phyloP scores from a whole-genome alignment of 352 stramenopile genomes.

The Phytophthora pistaciae region DNA sequence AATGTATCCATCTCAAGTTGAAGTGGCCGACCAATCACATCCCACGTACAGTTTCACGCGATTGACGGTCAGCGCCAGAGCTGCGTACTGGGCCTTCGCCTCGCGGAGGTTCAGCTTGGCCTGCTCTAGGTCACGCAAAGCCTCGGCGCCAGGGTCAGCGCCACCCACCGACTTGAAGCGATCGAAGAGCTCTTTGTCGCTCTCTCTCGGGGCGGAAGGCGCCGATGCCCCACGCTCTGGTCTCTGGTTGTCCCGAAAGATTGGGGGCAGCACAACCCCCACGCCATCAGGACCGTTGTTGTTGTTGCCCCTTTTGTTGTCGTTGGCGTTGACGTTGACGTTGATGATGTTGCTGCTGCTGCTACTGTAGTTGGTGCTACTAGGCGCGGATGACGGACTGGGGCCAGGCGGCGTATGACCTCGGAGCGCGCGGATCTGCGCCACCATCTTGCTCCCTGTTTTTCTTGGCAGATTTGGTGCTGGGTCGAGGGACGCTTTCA shows the following conservation, averaged over 20 bases:
- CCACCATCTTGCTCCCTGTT: constrained; percentile 56
- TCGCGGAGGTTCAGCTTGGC: constrained; percentile 68
- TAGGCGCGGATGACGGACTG: constrained; percentile 9
- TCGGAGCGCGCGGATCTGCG: constrained; percentile 57
- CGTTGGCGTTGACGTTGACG: no score
- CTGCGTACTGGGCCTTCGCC: constrained; percentile 43
- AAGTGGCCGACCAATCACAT: constrained; percentile 26
- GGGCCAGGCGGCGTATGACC: constrained; percentile 21
- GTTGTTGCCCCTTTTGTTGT: no score
- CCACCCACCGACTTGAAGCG: constrained; percentile 47
- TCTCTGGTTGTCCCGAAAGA: constrained; percentile 16
- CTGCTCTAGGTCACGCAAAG: constrained; percentile 62
- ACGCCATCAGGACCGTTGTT: background rate
- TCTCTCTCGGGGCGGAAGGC: constrained; percentile 8
- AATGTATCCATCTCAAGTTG: constrained; percentile 25
- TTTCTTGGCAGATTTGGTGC: constrained; percentile 12
- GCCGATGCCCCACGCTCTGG: background rate
- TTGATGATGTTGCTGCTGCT: no score
- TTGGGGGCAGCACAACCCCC: constrained; percentile 13
- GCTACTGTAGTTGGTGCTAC: background rate
- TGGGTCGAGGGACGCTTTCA: background rate
- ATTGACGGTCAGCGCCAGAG: constrained; percentile 61
- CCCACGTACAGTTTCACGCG: constrained; percentile 64
- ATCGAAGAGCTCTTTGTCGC: constrained; percentile 70
- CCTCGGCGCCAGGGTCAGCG: constrained; percentile 45